phyloP scores from a whole-genome alignment of 176 grass and related monocot genomes.

The Cocos nucifera region DNA sequence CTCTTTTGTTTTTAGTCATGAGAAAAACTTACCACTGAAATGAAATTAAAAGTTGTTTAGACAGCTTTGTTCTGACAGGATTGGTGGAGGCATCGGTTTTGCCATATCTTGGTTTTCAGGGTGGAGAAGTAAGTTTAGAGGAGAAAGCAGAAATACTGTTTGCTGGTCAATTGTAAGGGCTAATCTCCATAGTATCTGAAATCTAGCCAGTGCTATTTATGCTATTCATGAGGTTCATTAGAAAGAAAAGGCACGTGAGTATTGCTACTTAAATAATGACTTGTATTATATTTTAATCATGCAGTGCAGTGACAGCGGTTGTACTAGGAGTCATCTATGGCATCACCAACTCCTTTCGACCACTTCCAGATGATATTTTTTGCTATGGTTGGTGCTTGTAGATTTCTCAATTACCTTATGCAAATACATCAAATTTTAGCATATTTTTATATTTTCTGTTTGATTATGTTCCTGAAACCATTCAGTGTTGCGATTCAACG shows the following conservation, averaged over 20 bases:
- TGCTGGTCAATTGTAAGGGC: slow-evolving; percentile 67
- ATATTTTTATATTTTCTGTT: no score
- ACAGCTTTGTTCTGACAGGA: slow-evolving; percentile 96
- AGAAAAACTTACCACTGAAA: not conserved
- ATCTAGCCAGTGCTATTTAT: not conserved
- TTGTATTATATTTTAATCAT: slow-evolving; percentile 6
- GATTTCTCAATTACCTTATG: slow-evolving; percentile 2
- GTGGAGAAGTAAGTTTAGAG: slow-evolving; percentile 45
- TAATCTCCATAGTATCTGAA: slow-evolving; percentile 1
- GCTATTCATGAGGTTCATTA: no score
- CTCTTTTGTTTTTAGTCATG: not conserved
- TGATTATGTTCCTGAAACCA: no score
- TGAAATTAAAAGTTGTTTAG: slow-evolving; percentile 66
- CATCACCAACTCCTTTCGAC: slow-evolving; percentile 71
- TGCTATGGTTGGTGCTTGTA: slow-evolving; percentile 51
- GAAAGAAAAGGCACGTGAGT: no score
- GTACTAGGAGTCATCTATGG: slow-evolving; percentile 75
- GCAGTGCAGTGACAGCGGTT: slow-evolving; percentile 61
- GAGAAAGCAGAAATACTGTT: slow-evolving; percentile 87
- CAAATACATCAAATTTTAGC: no score
- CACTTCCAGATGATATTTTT: slow-evolving; percentile 81
- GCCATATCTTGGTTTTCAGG: slow-evolving; percentile 54
- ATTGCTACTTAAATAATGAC: not conserved
- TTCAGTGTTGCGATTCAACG: no score
- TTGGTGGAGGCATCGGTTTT: slow-evolving; percentile 62